A percentile compares a stretch with the other conserved stretches of the same genome.
Conservation (phyloP, 2,329 filamentous ascomycete species). For the Venturia oleaginea region DNA sequence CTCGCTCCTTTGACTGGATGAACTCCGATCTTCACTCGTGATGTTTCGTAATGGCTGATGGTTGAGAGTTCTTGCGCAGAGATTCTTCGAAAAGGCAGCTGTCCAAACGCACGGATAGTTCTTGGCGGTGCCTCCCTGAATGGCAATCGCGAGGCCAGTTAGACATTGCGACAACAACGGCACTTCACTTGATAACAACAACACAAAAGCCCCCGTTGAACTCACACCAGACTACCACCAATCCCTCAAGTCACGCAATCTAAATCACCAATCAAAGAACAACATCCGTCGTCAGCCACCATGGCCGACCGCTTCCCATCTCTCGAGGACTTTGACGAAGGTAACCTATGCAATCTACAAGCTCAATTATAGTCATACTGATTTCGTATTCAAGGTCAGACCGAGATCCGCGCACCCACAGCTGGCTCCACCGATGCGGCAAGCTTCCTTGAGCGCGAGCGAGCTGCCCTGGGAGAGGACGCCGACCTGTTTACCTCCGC, state of each 20-base stretch:
- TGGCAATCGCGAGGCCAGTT: not conserved
- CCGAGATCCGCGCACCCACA: slow-evolving; percentile 48
- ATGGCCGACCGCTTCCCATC: slow-evolving; percentile 46
- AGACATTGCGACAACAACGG: not conserved
- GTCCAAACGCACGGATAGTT: not conserved
- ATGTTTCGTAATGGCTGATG: not conserved
- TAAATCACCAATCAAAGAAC: not conserved
- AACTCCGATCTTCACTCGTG: not conserved
- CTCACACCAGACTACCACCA: not conserved
- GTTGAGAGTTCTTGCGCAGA: not conserved
- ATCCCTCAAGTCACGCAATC: not conserved
- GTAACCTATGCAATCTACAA: slow-evolving; percentile 25
- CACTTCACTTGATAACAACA: not conserved
- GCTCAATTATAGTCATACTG: not conserved
- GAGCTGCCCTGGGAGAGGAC: slow-evolving; percentile 83
- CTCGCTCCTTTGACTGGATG: not conserved
- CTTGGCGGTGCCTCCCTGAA: not conserved
- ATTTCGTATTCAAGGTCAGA: slow-evolving; percentile 49
- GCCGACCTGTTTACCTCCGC: slow-evolving; percentile 80
- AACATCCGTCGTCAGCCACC: slow-evolving; percentile 18
- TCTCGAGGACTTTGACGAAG: slow-evolving; percentile 44
- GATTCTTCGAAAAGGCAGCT: not conserved
- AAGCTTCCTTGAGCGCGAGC: slow-evolving; percentile 83
- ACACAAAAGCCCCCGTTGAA: not conserved
- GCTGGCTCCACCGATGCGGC: slow-evolving; percentile 54